These are phyloP conservation scores for Kwoniella botswanensis DNA, from an alignment of 768 basidiomycete genomes.

Conservation along the genomic window DNA sequence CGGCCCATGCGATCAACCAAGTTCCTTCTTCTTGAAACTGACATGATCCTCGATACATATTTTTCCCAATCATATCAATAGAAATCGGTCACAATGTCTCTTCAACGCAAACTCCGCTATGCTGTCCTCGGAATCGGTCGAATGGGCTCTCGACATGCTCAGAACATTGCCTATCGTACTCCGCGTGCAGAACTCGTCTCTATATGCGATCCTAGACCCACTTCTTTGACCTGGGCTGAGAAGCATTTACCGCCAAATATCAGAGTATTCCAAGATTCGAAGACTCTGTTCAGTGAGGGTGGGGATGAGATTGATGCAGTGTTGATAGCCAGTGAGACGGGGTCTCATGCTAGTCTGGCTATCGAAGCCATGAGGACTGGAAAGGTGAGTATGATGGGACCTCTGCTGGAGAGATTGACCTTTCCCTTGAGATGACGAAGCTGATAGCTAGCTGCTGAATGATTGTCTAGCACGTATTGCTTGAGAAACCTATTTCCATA, in stretches of 20 bases:
- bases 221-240: conserved; percentile 15
- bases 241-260: not conserved
- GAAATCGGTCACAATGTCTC: conserved; percentile 4
- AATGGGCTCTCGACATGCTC: conserved; percentile 18
- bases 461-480: conserved; percentile 30
- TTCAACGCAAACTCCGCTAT: conserved; percentile 19
- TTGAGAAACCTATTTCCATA: conserved; percentile 40
- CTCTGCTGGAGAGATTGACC: not conserved
- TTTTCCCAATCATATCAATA: too few relatives aligned
- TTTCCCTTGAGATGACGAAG: too few relatives aligned
- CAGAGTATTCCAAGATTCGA: conserved; percentile 10
- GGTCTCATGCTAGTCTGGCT: conserved; percentile 30
- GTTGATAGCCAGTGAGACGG: conserved; percentile 37
- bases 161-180: conserved; percentile 13
- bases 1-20: too few relatives aligned
- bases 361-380: conserved; percentile 31
- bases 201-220: conserved; percentile 7
- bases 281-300: conserved; percentile 21
- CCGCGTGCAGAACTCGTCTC: conserved; percentile 21
- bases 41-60: too few relatives aligned
- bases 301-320: conserved; percentile 26
- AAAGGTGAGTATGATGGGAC: conserved; percentile 16
- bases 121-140: conserved; percentile 21
- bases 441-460: not conserved
- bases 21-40: too few relatives aligned